Percentiles rank a stretch among this genome's conserved stretches.
Conservation (phyloP, 169 alveolate genomes). For the Cryptosporidium tyzzeri region DNA sequence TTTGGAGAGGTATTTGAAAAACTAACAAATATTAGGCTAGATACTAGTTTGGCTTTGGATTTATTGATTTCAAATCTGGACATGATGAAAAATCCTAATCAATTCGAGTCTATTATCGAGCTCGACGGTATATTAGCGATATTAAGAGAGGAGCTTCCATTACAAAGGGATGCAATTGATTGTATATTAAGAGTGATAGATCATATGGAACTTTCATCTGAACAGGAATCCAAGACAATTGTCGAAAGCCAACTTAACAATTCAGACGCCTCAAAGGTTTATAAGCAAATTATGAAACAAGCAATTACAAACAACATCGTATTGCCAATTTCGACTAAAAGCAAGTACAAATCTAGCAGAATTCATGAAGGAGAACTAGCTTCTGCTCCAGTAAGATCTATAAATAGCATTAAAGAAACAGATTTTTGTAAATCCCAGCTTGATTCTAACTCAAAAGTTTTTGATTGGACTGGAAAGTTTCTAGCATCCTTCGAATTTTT, state of each 20-base stretch:
- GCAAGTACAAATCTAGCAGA: background rate
- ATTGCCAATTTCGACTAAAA: conserved; percentile 35
- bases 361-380: background rate
- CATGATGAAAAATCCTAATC: background rate
- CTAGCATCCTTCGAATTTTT: conserved; percentile 71
- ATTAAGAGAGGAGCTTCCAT: conserved; percentile 19
- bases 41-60: background rate
- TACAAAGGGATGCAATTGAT: conserved; percentile 72
- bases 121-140: background rate
- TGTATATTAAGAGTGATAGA: conserved; percentile 53
- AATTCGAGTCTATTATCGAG: background rate
- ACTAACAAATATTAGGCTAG: conserved; percentile 1
- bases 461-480: conserved; percentile 67
- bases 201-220: conserved; percentile 8
- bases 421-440: background rate
- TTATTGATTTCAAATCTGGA: conserved; percentile 11
- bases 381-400: background rate
- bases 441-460: background rate
- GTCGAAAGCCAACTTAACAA: background rate
- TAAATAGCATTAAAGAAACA: background rate
- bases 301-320: conserved; percentile 39
- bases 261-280: conserved; percentile 1
- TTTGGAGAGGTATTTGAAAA: conserved; percentile 9
- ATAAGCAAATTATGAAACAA: conserved; percentile 40
- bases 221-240: too few relatives aligned